phyloP scores from a whole-genome alignment of 2,329 filamentous ascomycete species.

The Curvularia spicifera region DNA sequence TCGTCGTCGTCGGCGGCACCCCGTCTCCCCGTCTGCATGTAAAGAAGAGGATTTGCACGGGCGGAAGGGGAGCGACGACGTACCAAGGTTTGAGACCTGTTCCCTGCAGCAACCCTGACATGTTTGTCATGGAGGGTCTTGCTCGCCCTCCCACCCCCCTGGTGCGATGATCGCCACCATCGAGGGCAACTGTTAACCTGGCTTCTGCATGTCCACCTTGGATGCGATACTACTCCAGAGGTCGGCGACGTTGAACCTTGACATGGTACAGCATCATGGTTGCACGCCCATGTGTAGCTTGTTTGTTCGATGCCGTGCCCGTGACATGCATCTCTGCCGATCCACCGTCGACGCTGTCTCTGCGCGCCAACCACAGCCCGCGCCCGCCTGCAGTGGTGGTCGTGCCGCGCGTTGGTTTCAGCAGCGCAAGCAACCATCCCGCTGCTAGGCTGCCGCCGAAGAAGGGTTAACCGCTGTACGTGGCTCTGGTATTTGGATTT shows the following conservation, averaged over 20 bases:
- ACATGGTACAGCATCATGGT: constrained; percentile 25
- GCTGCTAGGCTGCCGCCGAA: constrained; percentile 1
- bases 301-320: constrained; percentile 24
- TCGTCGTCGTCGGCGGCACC: constrained; percentile 1
- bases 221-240: constrained; percentile 31
- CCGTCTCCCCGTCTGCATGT: constrained; percentile 16
- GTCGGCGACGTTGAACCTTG: constrained; percentile 38
- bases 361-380: constrained; percentile 27
- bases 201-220: constrained; percentile 16
- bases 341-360: neutral
- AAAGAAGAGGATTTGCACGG: constrained; percentile 32
- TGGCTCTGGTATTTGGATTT: constrained; percentile 14
- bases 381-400: constrained; percentile 11
- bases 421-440: neutral
- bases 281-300: constrained; percentile 12
- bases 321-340: constrained; percentile 15
- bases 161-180: constrained; percentile 39
- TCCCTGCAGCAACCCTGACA: constrained; percentile 27
- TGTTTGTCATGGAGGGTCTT: constrained; percentile 12
- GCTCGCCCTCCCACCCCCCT: constrained; percentile 17
- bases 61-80: constrained; percentile 27
- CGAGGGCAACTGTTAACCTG: constrained; percentile 23
- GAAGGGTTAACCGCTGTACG: constrained; percentile 8
- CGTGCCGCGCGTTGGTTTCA: constrained; percentile 3
- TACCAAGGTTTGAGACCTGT: constrained; percentile 19